Conservation (phyloP, 2,329 filamentous ascomycete species). For the Lachnellula willkommii region DNA sequence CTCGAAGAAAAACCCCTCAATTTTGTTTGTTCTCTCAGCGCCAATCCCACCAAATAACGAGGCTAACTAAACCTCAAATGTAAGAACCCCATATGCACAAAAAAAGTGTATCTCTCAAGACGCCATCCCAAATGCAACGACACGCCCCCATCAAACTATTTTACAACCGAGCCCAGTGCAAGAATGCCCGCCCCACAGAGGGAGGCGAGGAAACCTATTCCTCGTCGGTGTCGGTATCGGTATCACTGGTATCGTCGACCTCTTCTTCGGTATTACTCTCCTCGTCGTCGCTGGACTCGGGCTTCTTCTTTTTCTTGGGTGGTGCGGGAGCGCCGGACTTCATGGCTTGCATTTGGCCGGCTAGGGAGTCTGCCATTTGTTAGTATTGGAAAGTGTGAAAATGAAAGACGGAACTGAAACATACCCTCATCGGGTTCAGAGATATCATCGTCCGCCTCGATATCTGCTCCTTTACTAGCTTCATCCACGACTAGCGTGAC, state of each 20-base stretch:
- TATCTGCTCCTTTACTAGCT: constrained; percentile 72
- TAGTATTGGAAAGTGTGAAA: constrained; percentile 11
- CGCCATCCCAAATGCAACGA: neutral
- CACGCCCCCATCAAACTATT: neutral
- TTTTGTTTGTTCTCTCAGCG: neutral
- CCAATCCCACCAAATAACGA: neutral
- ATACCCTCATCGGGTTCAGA: constrained; percentile 96
- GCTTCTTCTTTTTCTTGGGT: constrained; percentile 54
- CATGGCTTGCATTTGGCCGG: constrained; percentile 83
- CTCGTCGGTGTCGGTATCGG: constrained; percentile 57
- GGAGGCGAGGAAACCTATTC: constrained; percentile 24
- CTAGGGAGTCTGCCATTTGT: constrained; percentile 64
- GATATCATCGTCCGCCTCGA: constrained; percentile 87
- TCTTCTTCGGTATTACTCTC: constrained; percentile 78
- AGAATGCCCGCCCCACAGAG: neutral
- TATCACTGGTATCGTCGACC: constrained; percentile 57
- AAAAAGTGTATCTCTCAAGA: neutral
- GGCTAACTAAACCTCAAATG: neutral
- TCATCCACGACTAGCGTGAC: constrained; percentile 87
- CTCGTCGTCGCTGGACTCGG: constrained; percentile 67
- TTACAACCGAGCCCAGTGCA: neutral
- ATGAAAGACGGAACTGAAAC: constrained; percentile 31
- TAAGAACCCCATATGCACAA: neutral
- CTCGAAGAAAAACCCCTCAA: neutral
- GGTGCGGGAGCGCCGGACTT: constrained; percentile 60